Conservation (phyloP, 768 basidiomycete genomes). For the Agrocybe praecox region DNA sequence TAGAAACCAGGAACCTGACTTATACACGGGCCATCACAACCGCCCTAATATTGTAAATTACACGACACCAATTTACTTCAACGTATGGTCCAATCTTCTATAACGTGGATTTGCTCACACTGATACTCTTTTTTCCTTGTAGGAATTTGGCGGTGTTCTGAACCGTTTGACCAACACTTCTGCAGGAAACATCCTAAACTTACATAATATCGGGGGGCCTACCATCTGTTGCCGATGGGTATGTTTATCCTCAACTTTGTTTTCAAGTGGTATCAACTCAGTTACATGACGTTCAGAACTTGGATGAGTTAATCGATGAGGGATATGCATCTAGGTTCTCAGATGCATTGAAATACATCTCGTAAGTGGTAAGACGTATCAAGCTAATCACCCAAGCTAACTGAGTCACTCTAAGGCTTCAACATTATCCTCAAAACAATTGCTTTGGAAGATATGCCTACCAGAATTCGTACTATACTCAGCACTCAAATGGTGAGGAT, state of each 20-base stretch:
- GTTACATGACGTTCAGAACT: slow-evolving; percentile 32
- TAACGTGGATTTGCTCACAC: not conserved
- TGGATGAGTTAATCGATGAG: slow-evolving; percentile 41
- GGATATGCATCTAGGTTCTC: slow-evolving; percentile 41
- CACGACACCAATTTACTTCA: slow-evolving; percentile 46
- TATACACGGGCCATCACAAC: slow-evolving; percentile 47
- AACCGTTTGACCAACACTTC: slow-evolving; percentile 37
- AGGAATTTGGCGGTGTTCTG: slow-evolving; percentile 39
- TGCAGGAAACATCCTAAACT: slow-evolving; percentile 38
- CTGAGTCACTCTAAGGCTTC: slow-evolving; percentile 31
- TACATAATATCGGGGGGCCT: slow-evolving; percentile 47
- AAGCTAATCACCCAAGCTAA: not conserved
- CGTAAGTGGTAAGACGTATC: slow-evolving; percentile 27
- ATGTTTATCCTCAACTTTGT: not conserved
- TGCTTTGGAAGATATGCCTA: slow-evolving; percentile 37
- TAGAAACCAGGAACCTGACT: slow-evolving; percentile 54
- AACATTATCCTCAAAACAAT: slow-evolving; percentile 57
- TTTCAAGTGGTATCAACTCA: not conserved
- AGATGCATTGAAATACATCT: slow-evolving; percentile 48
- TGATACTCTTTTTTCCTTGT: not conserved
- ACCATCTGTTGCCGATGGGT: slow-evolving; percentile 58
- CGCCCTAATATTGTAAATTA: slow-evolving; percentile 48
- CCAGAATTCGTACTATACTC: slow-evolving; percentile 43
- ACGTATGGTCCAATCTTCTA: slow-evolving; percentile 27
- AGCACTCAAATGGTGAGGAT: slow-evolving; percentile 46